These are phyloP conservation scores for Botrytis pseudocinerea DNA, from an alignment of 2,329 filamentous ascomycete genomes.

Conservation along the genomic window DNA sequence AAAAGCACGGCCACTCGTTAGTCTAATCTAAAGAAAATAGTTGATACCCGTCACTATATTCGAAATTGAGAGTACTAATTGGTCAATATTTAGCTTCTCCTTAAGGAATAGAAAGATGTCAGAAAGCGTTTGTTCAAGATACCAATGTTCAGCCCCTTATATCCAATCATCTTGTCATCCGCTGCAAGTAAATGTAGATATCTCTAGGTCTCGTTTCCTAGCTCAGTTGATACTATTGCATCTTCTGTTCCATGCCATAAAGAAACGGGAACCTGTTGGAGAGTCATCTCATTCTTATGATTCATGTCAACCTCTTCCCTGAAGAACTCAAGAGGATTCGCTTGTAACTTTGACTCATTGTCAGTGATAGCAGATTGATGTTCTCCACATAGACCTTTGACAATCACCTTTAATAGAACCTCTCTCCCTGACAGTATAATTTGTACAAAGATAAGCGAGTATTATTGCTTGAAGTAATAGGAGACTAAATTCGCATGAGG, in stretches of 20 bases:
- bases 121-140: slow-evolving; percentile 45
- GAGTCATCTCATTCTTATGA: slow-evolving; percentile 13
- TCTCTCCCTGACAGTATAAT: rapidly evolving
- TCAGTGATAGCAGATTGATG: background rate
- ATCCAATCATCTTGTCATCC: slow-evolving; percentile 43
- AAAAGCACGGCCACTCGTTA: background rate
- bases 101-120: slow-evolving; percentile 44
- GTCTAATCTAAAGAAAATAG: too few relatives aligned
- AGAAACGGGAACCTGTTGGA: slow-evolving; percentile 45
- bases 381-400: background rate
- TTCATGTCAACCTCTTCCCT: slow-evolving; percentile 29
- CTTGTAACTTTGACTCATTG: background rate
- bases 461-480: background rate
- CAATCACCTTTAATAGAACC: background rate
- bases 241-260: slow-evolving; percentile 52
- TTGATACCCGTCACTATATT: background rate
- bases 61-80: background rate
- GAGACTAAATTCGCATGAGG: background rate
- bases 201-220: slow-evolving; percentile 42
- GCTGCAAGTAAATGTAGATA: slow-evolving; percentile 43
- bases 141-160: slow-evolving; percentile 50
- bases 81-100: slow-evolving; percentile 21
- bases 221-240: slow-evolving; percentile 43
- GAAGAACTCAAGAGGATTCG: slow-evolving; percentile 24
- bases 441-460: background rate